Base-by-base conservation (phyloP, 1,284 basidiomycete species). In the Farysia itapuensis region DNA sequence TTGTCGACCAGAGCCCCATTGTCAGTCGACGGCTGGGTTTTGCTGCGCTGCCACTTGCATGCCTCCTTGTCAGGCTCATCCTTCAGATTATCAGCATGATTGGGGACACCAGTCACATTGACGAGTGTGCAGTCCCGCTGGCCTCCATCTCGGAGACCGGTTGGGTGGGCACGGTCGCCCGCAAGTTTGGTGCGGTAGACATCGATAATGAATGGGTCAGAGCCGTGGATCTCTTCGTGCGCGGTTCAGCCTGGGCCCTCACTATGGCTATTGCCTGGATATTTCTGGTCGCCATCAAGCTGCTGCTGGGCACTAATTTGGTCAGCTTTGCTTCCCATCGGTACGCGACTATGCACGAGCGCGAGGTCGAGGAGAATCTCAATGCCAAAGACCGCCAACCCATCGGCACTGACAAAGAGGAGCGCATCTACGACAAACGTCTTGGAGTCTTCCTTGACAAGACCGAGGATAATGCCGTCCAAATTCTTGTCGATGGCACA, bases 1-100 rank as follows among this genome's bases (percentile, higher is more conserved):
- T 95, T 56, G 90, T 96, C 16, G 94, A 98, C 75, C 92, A 96
- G 75, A 92, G 92, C 3, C 94, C 94, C 2, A 83, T 94, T 9
- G 91, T 97, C 23, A 89, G 91, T 0, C 87, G 94, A 2, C 84
- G 95, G 8, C 82, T 98, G 2, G 95, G 95, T 11, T 95, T 98
- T 71, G 88, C 94, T 1, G 86, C 92, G 0, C 81, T 98, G 15
- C 95, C 95, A 0, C 82, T 98, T 1, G 90, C 91, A 0, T 91
- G 91, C 20, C 82, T 98, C 8, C 86, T 88, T n/a, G 84, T 96
- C 49, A 83, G 96, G 22, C 85, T 98, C 24, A 85, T 86, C 24
- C 83, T 85, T 5, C 94, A 97, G 74, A 89, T 89, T 4, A 61
- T 81, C 24, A 79, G 80, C 25, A 83, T 83, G 81, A 77, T 92